Conservation (phyloP, 441 rosid species). For the Gossypium aridum region DNA sequence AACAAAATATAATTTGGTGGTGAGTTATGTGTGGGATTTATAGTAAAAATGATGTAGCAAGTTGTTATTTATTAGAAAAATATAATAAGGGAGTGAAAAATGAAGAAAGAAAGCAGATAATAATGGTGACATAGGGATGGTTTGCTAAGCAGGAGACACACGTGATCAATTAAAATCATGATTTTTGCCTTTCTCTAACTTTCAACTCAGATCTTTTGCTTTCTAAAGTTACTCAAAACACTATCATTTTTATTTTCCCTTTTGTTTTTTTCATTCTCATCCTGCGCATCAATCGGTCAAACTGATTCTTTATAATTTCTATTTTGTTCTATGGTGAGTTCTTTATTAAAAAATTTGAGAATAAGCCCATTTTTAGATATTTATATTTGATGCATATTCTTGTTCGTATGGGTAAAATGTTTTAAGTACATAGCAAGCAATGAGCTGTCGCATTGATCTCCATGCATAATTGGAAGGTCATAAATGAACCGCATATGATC, state of each 20-base stretch:
- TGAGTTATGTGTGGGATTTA: constrained; percentile 18
- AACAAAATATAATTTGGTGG: not conserved
- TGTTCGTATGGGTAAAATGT: not conserved
- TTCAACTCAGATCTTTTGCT: not conserved
- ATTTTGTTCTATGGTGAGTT: too few relatives aligned
- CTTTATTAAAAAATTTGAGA: too few relatives aligned
- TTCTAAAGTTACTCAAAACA: not conserved
- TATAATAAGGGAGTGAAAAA: not conserved
- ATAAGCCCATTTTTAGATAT: too few relatives aligned
- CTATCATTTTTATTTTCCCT: not conserved
- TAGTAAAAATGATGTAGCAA: constrained; percentile 13
- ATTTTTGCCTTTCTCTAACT: constrained; percentile 8
- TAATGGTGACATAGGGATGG: constrained; percentile 16
- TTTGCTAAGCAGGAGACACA: constrained; percentile 28
- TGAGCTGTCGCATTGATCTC: not conserved
- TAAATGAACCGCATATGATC: not conserved
- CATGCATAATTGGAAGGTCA: constrained; percentile 2
- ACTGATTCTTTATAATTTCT: not conserved
- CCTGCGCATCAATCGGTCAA: too few relatives aligned
- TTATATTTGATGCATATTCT: too few relatives aligned
- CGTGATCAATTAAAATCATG: constrained; percentile 24
- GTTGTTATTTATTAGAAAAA: not conserved
- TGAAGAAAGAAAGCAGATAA: not conserved
- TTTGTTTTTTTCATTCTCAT: not conserved
- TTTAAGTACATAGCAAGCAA: not conserved